Percentiles rank a stretch among this genome's conserved stretches.
phyloP scores from a whole-genome alignment of 768 basidiomycete genomes.

The Tulasnella sp. region DNA sequence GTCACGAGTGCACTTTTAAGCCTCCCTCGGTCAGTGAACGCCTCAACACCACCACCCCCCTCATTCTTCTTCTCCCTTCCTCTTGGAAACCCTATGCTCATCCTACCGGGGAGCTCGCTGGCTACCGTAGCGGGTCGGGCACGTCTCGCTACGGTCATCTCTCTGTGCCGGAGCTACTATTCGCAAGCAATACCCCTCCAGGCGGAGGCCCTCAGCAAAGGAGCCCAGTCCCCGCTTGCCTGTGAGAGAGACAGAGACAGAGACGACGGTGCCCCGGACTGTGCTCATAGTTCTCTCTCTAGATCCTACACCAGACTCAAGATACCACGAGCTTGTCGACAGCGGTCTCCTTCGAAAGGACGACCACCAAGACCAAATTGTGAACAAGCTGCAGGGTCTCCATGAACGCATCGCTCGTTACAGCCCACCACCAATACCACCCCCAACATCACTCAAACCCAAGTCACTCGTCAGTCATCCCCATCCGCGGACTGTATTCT shows the following conservation, averaged over 20 bases:
- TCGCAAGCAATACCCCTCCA: constrained; percentile 6
- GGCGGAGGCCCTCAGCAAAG: constrained; percentile 7
- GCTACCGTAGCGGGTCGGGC: too few species aligned
- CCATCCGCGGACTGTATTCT: constrained; percentile 24
- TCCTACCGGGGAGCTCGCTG: not conserved
- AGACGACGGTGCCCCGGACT: not conserved
- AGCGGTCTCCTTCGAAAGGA: constrained; percentile 64
- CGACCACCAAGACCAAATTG: constrained; percentile 77
- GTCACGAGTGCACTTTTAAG: constrained; percentile 3
- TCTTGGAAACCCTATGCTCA: constrained; percentile 12
- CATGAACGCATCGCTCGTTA: constrained; percentile 69
- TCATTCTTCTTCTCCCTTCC: not conserved
- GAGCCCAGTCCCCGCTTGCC: not conserved
- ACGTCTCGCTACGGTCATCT: constrained; percentile 13
- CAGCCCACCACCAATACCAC: constrained; percentile 61
- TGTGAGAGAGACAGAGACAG: not conserved
- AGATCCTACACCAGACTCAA: constrained; percentile 27
- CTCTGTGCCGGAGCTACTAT: not conserved
- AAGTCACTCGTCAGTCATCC: constrained; percentile 9
- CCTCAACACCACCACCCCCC: not conserved
- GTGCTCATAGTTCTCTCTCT: not conserved
- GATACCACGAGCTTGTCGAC: constrained; percentile 47
- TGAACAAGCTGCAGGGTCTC: constrained; percentile 74
- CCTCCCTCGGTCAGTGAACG: not conserved
- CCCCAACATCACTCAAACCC: constrained; percentile 33